Evolutionary conservation across 768 basidiomycete species (phyloP), one percentile per base, ranked within the genome.

Genomic region (Naganishia antarctica): DNA sequence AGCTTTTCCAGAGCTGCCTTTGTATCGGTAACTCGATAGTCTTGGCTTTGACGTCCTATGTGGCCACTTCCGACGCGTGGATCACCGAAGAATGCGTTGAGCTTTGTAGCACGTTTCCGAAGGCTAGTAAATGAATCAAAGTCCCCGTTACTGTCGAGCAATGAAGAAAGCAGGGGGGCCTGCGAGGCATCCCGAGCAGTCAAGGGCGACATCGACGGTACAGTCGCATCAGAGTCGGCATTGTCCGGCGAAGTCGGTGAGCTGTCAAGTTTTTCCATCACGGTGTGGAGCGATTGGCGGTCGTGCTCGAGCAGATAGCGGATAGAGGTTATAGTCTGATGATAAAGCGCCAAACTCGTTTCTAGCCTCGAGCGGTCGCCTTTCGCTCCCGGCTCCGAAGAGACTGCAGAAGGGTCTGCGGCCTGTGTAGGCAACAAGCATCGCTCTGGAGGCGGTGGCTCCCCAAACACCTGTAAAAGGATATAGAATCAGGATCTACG

Each of bases 81-180:
- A 26, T 57, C 53, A 34, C 53, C 53, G 26, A 57, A 57, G 53
- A 57, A 57, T 29, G 53, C 28, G 23, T 40, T 57, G 34, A 57
- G 34, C 26, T 57, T 57, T n/a, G 26, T 37, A 4, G 53, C 53
- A 2, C 53, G 32, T 26, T 25, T 57, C n/a, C 53, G 53, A 25
- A 57, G 53, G 23, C 21, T 13, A 18, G 53, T 23, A 34, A 57
- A n/a, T 6, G 53, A 25, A 9, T 57, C 53, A 26, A 37, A 41
- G 37, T 12, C n/a, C n/a, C n/a, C 43, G 43, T 9, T 18, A 44
- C 6, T 5, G 8, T 12, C n/a, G 43, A 15, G 13, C 13, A 21
- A n/a, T 15, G 43, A 44, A 18, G 43, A n/a, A n/a, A n/a, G n/a
- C n/a, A n/a, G n/a, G n/a, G n/a, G n/a, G n/a, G n/a, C n/a, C n/a